Percentiles rank a stretch among this genome's conserved stretches.
Evolutionary conservation across 2,329 filamentous ascomycete species (phyloP).

Genomic region (Aspergillus unguis): DNA sequence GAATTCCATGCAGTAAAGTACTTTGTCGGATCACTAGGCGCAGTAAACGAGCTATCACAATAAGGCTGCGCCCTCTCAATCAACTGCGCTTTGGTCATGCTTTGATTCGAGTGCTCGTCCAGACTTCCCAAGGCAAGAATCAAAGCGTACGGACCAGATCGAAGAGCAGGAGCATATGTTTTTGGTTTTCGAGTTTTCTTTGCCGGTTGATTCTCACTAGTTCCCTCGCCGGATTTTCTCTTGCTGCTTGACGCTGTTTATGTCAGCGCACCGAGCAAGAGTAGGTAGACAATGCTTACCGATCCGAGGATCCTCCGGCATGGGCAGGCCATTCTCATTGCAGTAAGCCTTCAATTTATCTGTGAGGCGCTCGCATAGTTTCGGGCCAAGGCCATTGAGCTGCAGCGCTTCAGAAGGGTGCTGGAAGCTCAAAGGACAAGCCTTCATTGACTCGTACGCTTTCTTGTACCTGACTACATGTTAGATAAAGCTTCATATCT

Average conservation of each 20-base stretch:
- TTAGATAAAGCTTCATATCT: slow-evolving; percentile 7
- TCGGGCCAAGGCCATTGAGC: slow-evolving; percentile 71
- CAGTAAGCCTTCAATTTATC: slow-evolving; percentile 58
- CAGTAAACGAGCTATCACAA: slow-evolving; percentile 70
- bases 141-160: slow-evolving; percentile 73
- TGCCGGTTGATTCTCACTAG: slow-evolving; percentile 34
- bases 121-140: slow-evolving; percentile 63
- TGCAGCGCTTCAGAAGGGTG: slow-evolving; percentile 71
- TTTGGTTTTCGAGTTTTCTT: slow-evolving; percentile 60
- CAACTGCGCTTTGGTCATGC: slow-evolving; percentile 65
- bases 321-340: slow-evolving; percentile 62
- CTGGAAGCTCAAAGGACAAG: slow-evolving; percentile 65
- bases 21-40: slow-evolving; percentile 63
- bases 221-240: slow-evolving; percentile 29
- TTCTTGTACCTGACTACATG: slow-evolving; percentile 60
- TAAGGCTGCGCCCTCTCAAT: slow-evolving; percentile 68
- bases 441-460: slow-evolving; percentile 73
- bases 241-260: slow-evolving; percentile 24
- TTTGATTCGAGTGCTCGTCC: slow-evolving; percentile 52
- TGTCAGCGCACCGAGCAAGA: slow-evolving; percentile 1
- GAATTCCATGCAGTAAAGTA: slow-evolving; percentile 80
- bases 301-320: slow-evolving; percentile 58
- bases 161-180: slow-evolving; percentile 66
- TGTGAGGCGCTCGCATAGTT: slow-evolving; percentile 66
- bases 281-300: slow-evolving; percentile 22